phyloP scores from a whole-genome alignment of 2,329 filamentous ascomycete genomes.

The Aspergillus puulaauensis region DNA sequence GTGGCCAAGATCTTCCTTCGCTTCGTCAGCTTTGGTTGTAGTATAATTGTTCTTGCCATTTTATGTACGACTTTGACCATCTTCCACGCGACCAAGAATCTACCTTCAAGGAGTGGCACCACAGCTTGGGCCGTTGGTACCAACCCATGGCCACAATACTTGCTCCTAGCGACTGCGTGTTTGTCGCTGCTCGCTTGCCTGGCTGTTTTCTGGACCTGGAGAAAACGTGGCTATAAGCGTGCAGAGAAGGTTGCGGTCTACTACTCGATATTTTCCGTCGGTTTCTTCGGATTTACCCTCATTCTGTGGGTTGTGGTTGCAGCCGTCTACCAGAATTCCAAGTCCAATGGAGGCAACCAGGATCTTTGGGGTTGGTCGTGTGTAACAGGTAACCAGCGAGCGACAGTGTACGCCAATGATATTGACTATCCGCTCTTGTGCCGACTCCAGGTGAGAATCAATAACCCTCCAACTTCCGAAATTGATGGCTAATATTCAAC shows the following conservation, averaged over 20 bases:
- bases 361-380: slow-evolving; percentile 99
- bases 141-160: slow-evolving; percentile 83
- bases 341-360: slow-evolving; percentile 70
- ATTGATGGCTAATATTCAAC: slow-evolving; percentile 1
- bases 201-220: slow-evolving; percentile 80
- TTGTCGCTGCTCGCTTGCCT: slow-evolving; percentile 79
- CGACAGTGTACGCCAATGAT: slow-evolving; percentile 73
- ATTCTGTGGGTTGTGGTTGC: slow-evolving; percentile 89
- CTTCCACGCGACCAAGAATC: slow-evolving; percentile 79
- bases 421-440: slow-evolving; percentile 89
- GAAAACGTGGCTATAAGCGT: slow-evolving; percentile 78
- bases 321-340: slow-evolving; percentile 76
- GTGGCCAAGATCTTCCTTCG: slow-evolving; percentile 95
- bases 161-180: slow-evolving; percentile 75
- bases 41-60: slow-evolving; percentile 89
- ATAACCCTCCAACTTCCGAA: neutral
- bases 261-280: slow-evolving; percentile 90
- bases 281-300: slow-evolving; percentile 90
- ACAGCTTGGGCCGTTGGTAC: slow-evolving; percentile 81
- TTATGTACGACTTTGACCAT: slow-evolving; percentile 84
- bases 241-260: slow-evolving; percentile 94
- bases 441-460: slow-evolving; percentile 68
- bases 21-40: slow-evolving; percentile 94
- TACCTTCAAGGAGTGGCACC: slow-evolving; percentile 75
- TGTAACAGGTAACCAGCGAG: slow-evolving; percentile 73